A percentile compares a stretch with the other conserved stretches of the same genome.
phyloP scores from a whole-genome alignment of 2,329 filamentous ascomycete genomes.

The Aspergillus niger region DNA sequence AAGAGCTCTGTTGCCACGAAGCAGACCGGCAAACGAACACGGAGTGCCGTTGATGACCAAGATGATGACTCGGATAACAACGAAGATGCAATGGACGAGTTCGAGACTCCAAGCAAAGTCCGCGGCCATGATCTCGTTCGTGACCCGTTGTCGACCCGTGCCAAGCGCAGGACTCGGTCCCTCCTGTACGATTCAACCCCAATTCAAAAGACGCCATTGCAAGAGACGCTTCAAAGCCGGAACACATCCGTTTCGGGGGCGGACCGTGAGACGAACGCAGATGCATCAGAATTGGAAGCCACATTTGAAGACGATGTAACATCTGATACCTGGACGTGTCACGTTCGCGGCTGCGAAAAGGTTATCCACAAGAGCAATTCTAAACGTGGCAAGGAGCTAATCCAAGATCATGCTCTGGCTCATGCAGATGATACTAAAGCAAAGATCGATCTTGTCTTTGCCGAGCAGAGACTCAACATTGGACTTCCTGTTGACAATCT shows the following conservation, averaged over 20 bases:
- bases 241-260: constrained; percentile 22
- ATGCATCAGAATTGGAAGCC: constrained; percentile 14
- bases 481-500: constrained; percentile 37
- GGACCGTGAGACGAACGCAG: constrained; percentile 12
- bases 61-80: constrained; percentile 33
- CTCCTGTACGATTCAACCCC: constrained; percentile 32
- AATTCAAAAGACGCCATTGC: constrained; percentile 30
- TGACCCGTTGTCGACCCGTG: constrained; percentile 33
- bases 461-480: constrained; percentile 39
- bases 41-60: constrained; percentile 30
- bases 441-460: constrained; percentile 39
- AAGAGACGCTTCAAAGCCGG: constrained; percentile 30
- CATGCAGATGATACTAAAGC: constrained; percentile 40
- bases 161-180: constrained; percentile 33
- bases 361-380: constrained; percentile 35
- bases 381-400: constrained; percentile 35
- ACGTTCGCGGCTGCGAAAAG: constrained; percentile 36
- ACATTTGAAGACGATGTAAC: constrained; percentile 19
- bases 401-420: constrained; percentile 36
- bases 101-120: constrained; percentile 39
- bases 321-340: constrained; percentile 38
- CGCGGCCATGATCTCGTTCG: constrained; percentile 37
- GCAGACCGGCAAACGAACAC: constrained; percentile 45
- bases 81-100: constrained; percentile 31
- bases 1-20: constrained; percentile 44